Evolutionary conservation across 2,329 filamentous ascomycete species (phyloP).

Genomic region (Xylaria sp.): DNA sequence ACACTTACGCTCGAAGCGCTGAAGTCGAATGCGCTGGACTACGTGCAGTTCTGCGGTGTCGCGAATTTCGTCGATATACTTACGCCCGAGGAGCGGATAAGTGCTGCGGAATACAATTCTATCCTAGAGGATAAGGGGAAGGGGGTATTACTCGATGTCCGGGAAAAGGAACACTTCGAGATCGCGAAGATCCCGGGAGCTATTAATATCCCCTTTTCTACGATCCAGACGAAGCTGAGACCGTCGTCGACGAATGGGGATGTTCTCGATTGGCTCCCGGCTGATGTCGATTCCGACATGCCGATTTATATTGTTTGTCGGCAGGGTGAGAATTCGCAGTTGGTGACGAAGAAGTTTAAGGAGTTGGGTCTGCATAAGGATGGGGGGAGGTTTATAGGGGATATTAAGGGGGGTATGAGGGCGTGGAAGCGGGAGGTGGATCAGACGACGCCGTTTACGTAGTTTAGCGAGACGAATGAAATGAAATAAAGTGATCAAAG

Average conservation of each 20-base stretch:
- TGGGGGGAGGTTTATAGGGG: conserved; percentile 57
- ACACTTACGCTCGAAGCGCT: conserved; percentile 60
- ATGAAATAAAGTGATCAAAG: background rate
- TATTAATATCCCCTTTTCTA: conserved; percentile 67
- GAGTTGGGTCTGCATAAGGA: conserved; percentile 50
- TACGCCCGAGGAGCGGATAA: conserved; percentile 59
- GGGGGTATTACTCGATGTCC: conserved; percentile 71
- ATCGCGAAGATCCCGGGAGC: conserved; percentile 72
- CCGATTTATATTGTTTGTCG: conserved; percentile 70
- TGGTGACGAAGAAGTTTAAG: conserved; percentile 61
- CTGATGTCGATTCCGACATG: conserved; percentile 36
- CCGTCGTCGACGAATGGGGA: conserved; percentile 18
- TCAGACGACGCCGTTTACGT: conserved; percentile 48
- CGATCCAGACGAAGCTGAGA: conserved; percentile 34
- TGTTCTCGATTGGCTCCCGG: conserved; percentile 36
- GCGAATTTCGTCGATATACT: conserved; percentile 51
- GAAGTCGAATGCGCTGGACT: conserved; percentile 65
- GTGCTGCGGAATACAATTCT: conserved; percentile 53
- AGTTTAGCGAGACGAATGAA: conserved; percentile 19
- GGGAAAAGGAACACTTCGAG: conserved; percentile 78
- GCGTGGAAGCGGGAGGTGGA: conserved; percentile 71
- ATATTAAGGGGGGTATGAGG: conserved; percentile 65
- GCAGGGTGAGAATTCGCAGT: conserved; percentile 72
- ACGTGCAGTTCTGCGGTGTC: conserved; percentile 78
- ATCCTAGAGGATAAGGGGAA: conserved; percentile 14